Conservation (phyloP, 2,329 filamentous ascomycete genomes). For the Cytospora leucostoma region DNA sequence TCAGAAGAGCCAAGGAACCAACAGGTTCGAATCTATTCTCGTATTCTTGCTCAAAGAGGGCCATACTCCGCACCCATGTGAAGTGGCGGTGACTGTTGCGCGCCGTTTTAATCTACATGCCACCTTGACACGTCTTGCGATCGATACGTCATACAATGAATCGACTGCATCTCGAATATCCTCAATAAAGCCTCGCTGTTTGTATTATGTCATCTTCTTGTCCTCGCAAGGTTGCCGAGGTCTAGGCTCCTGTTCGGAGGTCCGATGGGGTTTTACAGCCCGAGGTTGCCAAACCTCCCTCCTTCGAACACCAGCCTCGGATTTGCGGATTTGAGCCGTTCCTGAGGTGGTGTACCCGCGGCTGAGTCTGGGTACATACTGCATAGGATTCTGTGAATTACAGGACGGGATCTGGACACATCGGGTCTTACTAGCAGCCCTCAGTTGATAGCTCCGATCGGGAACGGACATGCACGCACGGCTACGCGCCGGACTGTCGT, state of each 20-base stretch:
- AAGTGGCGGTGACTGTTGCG: not conserved
- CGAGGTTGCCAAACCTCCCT: not conserved
- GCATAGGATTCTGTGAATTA: not conserved
- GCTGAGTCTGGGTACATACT: not conserved
- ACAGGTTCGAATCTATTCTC: no score
- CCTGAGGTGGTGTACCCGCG: not conserved
- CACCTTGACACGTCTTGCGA: not conserved
- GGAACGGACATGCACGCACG: not conserved
- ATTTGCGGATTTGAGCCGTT: no score
- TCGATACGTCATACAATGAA: not conserved
- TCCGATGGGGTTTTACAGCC: slow-evolving; percentile 11
- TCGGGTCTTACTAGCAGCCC: not conserved
- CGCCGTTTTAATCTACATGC: not conserved
- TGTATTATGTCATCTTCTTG: not conserved
- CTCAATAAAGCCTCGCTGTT: not conserved
- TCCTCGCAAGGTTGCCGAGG: not conserved
- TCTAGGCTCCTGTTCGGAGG: not conserved
- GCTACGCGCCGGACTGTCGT: not conserved
- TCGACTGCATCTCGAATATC: not conserved
- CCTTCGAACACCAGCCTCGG: not conserved
- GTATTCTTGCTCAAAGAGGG: no score
- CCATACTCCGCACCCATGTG: not conserved
- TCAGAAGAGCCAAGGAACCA: no score
- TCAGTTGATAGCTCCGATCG: not conserved
- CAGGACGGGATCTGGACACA: not conserved